These are phyloP conservation scores for Taphrina populina DNA, from an alignment of 1,139 yeast genomes.

Conservation along the genomic window DNA sequence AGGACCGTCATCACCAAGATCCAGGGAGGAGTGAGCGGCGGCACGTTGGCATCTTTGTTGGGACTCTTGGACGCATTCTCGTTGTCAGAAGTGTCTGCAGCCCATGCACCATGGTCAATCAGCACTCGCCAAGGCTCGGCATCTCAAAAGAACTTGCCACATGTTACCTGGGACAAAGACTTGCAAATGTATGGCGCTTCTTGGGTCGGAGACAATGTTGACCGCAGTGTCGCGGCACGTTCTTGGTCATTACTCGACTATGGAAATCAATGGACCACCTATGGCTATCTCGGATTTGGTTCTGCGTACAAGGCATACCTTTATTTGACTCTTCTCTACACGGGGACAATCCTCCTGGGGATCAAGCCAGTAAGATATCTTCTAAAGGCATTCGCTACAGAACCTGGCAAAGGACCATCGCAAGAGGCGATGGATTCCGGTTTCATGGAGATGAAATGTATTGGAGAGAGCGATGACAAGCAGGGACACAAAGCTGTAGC, in stretches of 20 bases:
- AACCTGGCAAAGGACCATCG: constrained; percentile 17
- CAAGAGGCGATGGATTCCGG: constrained; percentile 4
- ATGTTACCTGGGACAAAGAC: constrained; percentile 7
- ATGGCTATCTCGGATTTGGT: constrained; percentile 6
- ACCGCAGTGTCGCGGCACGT: constrained; percentile 15
- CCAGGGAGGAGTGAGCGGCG: constrained; percentile 13
- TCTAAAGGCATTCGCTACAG: neutral
- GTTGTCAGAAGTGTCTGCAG: neutral
- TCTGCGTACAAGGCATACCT: constrained; percentile 9
- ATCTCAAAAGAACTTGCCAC: constrained; percentile 4
- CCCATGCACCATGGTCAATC: constrained; percentile 19
- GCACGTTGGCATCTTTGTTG: constrained; percentile 13
- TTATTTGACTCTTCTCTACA: neutral
- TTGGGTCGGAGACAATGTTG: constrained; percentile 12
- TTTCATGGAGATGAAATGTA: neutral
- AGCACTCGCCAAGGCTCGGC: neutral
- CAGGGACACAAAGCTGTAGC: constrained; percentile 4
- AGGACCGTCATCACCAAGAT: constrained; percentile 2
- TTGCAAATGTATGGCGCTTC: constrained; percentile 6
- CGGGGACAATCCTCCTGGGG: constrained; percentile 6
- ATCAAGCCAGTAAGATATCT: neutral
- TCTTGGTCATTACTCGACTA: constrained; percentile 15
- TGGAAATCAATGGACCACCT: constrained; percentile 9
- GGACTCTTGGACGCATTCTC: constrained; percentile 1
- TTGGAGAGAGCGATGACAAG: constrained; percentile 9